Percentiles rank a stretch among this genome's conserved stretches.
Evolutionary conservation across 495 filamentous ascomycete species (phyloP).

Genomic region (Penicillium taxi): DNA sequence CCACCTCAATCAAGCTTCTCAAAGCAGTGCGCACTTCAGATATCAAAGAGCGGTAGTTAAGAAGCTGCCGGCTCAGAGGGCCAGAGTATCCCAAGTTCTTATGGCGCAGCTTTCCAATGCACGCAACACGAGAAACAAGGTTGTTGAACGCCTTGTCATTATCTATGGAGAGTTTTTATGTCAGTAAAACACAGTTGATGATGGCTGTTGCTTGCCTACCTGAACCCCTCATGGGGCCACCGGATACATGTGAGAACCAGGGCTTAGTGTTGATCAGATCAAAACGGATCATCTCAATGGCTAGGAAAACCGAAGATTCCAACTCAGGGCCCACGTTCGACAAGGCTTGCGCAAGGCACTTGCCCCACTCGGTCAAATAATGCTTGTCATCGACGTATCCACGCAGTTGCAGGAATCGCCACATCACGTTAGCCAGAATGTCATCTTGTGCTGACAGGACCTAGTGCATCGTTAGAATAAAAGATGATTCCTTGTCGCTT

Average conservation of each 20-base stretch:
- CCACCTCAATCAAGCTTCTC: slow-evolving; percentile 75
- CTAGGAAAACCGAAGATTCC: slow-evolving; percentile 62
- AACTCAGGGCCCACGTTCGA: slow-evolving; percentile 49
- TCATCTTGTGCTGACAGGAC: slow-evolving; percentile 51
- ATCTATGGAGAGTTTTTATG: slow-evolving; percentile 26
- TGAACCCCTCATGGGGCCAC: slow-evolving; percentile 50
- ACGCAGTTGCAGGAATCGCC: slow-evolving; percentile 83
- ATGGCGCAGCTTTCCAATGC: slow-evolving; percentile 73
- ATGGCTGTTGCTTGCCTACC: slow-evolving; percentile 29
- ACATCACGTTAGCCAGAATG: slow-evolving; percentile 67
- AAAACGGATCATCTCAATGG: slow-evolving; percentile 71
- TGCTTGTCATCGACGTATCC: slow-evolving; percentile 77
- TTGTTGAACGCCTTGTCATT: slow-evolving; percentile 62
- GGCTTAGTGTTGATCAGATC: slow-evolving; percentile 61
- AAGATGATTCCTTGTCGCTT: background rate
- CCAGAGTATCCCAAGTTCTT: slow-evolving; percentile 86
- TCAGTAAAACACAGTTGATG: background rate
- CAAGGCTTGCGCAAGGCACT: slow-evolving; percentile 62
- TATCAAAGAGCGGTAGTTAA: slow-evolving; percentile 78
- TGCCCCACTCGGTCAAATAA: slow-evolving; percentile 75
- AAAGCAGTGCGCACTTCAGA: slow-evolving; percentile 67
- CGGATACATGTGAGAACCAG: slow-evolving; percentile 52
- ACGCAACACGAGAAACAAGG: slow-evolving; percentile 77
- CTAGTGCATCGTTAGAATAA: slow-evolving; percentile 11
- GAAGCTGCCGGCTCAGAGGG: slow-evolving; percentile 79